phyloP scores from a whole-genome alignment of 495 filamentous ascomycete genomes.

The Penicillium coprophilum region DNA sequence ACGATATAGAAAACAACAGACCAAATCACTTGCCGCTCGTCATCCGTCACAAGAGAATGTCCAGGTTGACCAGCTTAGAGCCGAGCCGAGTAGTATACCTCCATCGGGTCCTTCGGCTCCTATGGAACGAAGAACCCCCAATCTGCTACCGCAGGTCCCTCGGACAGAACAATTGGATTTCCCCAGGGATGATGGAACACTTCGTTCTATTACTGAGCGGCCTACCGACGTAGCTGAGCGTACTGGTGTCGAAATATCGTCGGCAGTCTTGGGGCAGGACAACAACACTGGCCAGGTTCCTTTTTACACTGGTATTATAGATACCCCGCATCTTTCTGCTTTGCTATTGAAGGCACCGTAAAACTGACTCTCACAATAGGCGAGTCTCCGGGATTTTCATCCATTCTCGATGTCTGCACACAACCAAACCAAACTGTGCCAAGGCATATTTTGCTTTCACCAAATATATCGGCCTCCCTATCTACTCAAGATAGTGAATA shows the following conservation, averaged over 20 bases:
- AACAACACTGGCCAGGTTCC: constrained; percentile 22
- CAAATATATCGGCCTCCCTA: constrained; percentile 11
- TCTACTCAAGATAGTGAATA: constrained; percentile 29
- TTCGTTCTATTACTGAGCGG: not conserved
- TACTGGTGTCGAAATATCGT: constrained; percentile 31
- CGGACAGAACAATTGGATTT: no score
- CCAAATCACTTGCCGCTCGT: no score
- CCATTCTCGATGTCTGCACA: constrained; percentile 24
- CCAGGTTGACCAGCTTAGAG: no score
- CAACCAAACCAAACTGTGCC: constrained; percentile 19
- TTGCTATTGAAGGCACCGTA: no score
- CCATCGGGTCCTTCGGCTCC: no score
- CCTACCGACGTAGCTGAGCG: constrained; percentile 22
- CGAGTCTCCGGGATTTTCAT: constrained; percentile 22
- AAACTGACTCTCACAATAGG: not conserved
- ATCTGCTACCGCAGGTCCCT: no score
- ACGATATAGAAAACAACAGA: no score
- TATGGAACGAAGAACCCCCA: no score
- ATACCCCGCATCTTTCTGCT: no score
- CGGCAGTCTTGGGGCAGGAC: constrained; percentile 24
- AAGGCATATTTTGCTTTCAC: constrained; percentile 32
- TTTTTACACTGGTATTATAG: constrained; percentile 32
- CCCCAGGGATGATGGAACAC: no score
- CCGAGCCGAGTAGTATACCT: no score
- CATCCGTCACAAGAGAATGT: no score